These are phyloP conservation scores for Blakeslea trispora DNA, from an alignment of 371 early-diverging fungal species.

Conservation along the genomic window DNA sequence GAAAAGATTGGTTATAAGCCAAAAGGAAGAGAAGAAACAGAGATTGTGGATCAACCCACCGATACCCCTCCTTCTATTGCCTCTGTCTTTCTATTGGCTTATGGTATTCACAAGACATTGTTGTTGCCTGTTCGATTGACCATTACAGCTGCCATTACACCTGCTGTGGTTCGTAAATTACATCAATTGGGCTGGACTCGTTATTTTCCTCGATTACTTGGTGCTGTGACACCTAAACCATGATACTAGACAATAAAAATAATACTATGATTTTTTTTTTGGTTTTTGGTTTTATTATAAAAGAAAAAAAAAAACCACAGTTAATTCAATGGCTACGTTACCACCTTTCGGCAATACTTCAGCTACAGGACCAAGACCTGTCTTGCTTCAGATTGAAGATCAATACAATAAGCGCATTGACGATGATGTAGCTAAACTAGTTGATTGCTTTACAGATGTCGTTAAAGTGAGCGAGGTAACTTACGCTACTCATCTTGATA, in stretches of 20 bases:
- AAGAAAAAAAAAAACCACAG: too few relatives aligned
- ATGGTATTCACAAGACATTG: slow-evolving; percentile 54
- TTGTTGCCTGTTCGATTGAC: slow-evolving; percentile 49
- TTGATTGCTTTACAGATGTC: slow-evolving; percentile 67
- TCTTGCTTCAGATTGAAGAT: slow-evolving; percentile 55
- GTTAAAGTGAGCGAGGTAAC: slow-evolving; percentile 63
- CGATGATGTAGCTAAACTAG: slow-evolving; percentile 56
- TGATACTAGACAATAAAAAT: not conserved
- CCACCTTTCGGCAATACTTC: slow-evolving; percentile 10
- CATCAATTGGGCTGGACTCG: slow-evolving; percentile 43
- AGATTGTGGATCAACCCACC: slow-evolving; percentile 4
- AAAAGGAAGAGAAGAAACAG: slow-evolving; percentile 9
- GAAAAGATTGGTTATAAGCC: slow-evolving; percentile 16
- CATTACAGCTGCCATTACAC: slow-evolving; percentile 50
- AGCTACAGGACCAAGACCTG: slow-evolving; percentile 18
- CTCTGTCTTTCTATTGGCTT: slow-evolving; percentile 47
- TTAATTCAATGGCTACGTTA: slow-evolving; percentile 20
- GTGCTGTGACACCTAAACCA: slow-evolving; percentile 15
- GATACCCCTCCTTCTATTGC: slow-evolving; percentile 38
- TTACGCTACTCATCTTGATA: not conserved
- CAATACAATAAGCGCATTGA: slow-evolving; percentile 67
- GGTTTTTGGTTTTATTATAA: not conserved
- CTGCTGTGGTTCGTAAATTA: slow-evolving; percentile 43
- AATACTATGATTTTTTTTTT: slow-evolving; percentile 2
- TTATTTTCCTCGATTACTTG: slow-evolving; percentile 40